Evolutionary conservation across 805 yeast species (phyloP).

Genomic region (Yamadazyma kitorensis): DNA sequence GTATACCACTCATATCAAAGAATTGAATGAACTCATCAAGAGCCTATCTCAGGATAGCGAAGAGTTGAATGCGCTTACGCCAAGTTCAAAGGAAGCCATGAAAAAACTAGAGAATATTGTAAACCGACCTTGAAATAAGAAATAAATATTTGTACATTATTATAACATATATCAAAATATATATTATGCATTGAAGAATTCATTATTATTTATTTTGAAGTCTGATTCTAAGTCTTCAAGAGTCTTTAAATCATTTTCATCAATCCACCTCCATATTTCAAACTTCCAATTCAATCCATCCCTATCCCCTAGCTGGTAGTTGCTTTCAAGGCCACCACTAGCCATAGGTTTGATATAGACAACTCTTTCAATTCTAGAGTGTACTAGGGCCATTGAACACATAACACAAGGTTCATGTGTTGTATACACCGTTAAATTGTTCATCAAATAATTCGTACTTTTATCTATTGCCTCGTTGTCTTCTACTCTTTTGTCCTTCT

Average conservation of each 20-base stretch:
- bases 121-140: too few relatives aligned
- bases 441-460: slow-evolving; percentile 59
- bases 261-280: slow-evolving; percentile 73
- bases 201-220: background rate
- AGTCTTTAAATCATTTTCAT: slow-evolving; percentile 6
- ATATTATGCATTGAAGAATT: background rate
- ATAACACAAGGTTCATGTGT: slow-evolving; percentile 96
- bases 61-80: background rate
- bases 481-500: slow-evolving; percentile 36
- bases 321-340: slow-evolving; percentile 54
- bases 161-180: background rate
- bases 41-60: background rate
- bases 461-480: slow-evolving; percentile 1
- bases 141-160: slow-evolving; percentile 2
- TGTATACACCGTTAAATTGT: slow-evolving; percentile 73
- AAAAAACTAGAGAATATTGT: too few relatives aligned
- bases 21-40: slow-evolving; percentile 1
- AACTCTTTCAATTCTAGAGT: slow-evolving; percentile 75
- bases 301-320: slow-evolving; percentile 73
- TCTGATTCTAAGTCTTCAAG: background rate
- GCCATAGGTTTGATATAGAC: slow-evolving; percentile 51
- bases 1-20: slow-evolving; percentile 5
- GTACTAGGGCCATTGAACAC: slow-evolving; percentile 96
- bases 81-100: too few relatives aligned
- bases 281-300: slow-evolving; percentile 82